These are phyloP conservation scores for Perilla frutescens DNA, from an alignment of 257 asterid species.

Conservation along the genomic window DNA sequence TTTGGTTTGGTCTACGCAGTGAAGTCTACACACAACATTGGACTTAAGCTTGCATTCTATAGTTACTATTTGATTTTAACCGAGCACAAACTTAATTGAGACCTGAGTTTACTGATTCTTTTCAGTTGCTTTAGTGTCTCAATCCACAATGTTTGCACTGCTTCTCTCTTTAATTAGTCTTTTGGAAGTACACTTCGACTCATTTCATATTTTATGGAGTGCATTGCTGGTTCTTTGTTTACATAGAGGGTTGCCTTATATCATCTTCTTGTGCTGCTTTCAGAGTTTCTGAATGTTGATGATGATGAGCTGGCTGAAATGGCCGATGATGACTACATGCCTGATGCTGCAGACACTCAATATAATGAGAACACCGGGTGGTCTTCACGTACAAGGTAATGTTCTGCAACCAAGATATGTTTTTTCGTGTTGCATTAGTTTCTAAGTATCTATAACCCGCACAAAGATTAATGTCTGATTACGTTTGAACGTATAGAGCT, in stretches of 20 bases:
- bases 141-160: not conserved
- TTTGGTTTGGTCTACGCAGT: not conserved
- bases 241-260: conserved; percentile 25
- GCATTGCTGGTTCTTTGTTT: conserved; percentile 14
- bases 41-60: not conserved
- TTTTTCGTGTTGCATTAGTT: not conserved
- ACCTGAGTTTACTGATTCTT: conserved; percentile 11
- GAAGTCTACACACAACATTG: not conserved
- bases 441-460: no score
- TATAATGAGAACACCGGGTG: conserved; percentile 76
- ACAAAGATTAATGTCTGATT: not conserved
- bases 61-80: not conserved
- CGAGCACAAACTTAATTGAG: not conserved
- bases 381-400: conserved; percentile 92
- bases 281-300: conserved; percentile 79
- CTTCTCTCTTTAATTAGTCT: not conserved
- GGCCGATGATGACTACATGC: conserved; percentile 68
- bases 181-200: not conserved
- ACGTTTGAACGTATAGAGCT: conserved; percentile 52
- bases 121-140: conserved; percentile 8
- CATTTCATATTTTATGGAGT: not conserved
- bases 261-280: conserved; percentile 36
- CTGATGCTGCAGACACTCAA: conserved; percentile 41
- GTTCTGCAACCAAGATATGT: conserved; percentile 10
- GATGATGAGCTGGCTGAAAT: conserved; percentile 75